Evolutionary conservation across 31 red algal genomes (phyloP).

Genomic region (Odonthalia washingtoniensis): DNA sequence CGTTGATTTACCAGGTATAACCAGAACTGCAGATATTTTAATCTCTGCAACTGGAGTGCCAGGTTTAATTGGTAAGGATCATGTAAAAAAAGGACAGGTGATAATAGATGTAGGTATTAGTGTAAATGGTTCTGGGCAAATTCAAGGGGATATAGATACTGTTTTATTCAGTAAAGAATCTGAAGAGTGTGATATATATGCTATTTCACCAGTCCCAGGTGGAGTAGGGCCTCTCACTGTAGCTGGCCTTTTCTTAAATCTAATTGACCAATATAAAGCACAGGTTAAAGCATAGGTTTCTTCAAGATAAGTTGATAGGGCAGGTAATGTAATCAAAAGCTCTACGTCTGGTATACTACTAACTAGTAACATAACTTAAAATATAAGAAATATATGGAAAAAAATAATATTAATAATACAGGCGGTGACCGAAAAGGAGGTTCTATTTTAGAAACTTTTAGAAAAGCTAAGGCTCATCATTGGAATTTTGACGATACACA

Average conservation of each 20-base stretch:
- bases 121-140: slow-evolving; percentile 22
- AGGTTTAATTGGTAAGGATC: background rate
- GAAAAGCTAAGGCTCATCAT: too few species aligned
- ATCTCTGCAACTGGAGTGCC: background rate
- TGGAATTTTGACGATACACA: too few species aligned
- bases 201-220: slow-evolving; percentile 92
- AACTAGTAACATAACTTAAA: too few species aligned
- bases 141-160: slow-evolving; percentile 92
- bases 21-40: background rate
- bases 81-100: background rate
- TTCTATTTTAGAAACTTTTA: too few species aligned
- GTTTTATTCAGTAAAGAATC: slow-evolving; percentile 33
- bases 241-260: slow-evolving; percentile 87
- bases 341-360: too few species aligned
- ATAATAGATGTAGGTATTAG: background rate
- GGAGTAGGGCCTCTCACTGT: slow-evolving; percentile 97
- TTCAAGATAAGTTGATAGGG: too few species aligned
- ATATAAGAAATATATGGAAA: too few species aligned
- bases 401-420: too few species aligned
- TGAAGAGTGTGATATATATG: slow-evolving; percentile 49
- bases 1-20: background rate
- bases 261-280: too few species aligned
- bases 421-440: too few species aligned
- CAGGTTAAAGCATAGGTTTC: too few species aligned
- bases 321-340: too few species aligned